Conservation (phyloP, 2,329 filamentous ascomycete species). For the Pestalotiopsis sp. region DNA sequence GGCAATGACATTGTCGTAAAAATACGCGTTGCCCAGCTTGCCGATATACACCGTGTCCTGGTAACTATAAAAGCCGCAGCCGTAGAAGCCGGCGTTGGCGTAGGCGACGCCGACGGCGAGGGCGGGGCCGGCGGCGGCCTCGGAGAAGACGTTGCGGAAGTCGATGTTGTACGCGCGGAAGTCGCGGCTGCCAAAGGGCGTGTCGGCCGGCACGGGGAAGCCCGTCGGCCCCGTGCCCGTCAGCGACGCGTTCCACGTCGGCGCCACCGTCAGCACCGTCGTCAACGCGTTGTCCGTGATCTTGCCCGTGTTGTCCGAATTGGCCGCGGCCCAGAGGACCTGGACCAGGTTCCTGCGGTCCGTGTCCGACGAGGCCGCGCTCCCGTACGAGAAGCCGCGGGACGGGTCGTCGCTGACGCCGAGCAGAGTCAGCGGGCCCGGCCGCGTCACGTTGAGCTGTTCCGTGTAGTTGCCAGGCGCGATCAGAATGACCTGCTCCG, state of each 20-base stretch:
- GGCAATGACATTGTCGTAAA: slow-evolving; percentile 61
- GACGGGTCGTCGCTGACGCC: slow-evolving; percentile 54
- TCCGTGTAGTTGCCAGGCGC: slow-evolving; percentile 63
- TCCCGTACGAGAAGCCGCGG: slow-evolving; percentile 33
- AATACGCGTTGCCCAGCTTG: slow-evolving; percentile 68
- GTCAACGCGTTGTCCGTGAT: slow-evolving; percentile 65
- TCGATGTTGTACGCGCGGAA: slow-evolving; percentile 71
- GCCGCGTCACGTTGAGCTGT: slow-evolving; percentile 67
- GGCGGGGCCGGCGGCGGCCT: slow-evolving; percentile 54
- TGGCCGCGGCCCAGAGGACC: slow-evolving; percentile 61
- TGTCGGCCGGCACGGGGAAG: slow-evolving; percentile 59
- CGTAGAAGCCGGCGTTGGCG: slow-evolving; percentile 70
- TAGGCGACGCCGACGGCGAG: slow-evolving; percentile 63
- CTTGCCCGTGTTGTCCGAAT: slow-evolving; percentile 40
- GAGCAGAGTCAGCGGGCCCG: slow-evolving; percentile 62
- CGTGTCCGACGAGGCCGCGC: slow-evolving; percentile 32
- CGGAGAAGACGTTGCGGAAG: slow-evolving; percentile 62
- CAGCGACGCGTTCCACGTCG: slow-evolving; percentile 63
- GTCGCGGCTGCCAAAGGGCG: slow-evolving; percentile 64
- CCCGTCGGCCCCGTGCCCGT: slow-evolving; percentile 66
- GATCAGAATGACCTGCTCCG: slow-evolving; percentile 58
- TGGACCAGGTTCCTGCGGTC: slow-evolving; percentile 56
- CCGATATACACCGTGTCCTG: slow-evolving; percentile 71
- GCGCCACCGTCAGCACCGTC: slow-evolving; percentile 63
- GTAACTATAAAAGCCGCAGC: slow-evolving; percentile 67